These are phyloP conservation scores for Aspergillus chevalieri DNA, from an alignment of 2,329 filamentous ascomycete species.

Conservation along the genomic window DNA sequence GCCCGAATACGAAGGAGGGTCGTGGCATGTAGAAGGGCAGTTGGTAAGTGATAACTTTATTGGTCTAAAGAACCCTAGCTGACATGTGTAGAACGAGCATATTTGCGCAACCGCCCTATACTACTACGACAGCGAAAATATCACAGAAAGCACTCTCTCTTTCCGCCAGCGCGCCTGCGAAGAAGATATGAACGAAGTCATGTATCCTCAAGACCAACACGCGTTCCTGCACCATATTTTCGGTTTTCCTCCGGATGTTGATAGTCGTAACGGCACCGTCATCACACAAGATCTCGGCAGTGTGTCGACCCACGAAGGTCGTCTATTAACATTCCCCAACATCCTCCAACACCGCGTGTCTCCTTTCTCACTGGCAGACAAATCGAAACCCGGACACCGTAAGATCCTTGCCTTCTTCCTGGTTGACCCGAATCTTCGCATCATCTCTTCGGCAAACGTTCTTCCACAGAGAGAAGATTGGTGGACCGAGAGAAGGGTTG, in stretches of 20 bases:
- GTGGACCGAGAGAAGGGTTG: neutral
- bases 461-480: constrained; percentile 13
- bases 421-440: constrained; percentile 17
- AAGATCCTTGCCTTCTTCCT: constrained; percentile 23
- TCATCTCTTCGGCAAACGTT: constrained; percentile 22
- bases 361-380: constrained; percentile 15
- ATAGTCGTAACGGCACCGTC: constrained; percentile 14
- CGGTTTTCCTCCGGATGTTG: constrained; percentile 3
- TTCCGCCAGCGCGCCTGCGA: constrained; percentile 43
- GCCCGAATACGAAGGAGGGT: constrained; percentile 46
- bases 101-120: constrained; percentile 60
- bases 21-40: constrained; percentile 42
- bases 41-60: constrained; percentile 12
- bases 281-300: constrained; percentile 12
- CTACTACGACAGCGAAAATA: constrained; percentile 59
- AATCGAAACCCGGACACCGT: constrained; percentile 15
- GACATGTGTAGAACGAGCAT: constrained; percentile 48
- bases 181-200: constrained; percentile 24
- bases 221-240: constrained; percentile 10
- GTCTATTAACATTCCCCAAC: constrained; percentile 19
- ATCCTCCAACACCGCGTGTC: constrained; percentile 25
- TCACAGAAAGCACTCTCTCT: constrained; percentile 47
- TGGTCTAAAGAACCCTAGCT: neutral
- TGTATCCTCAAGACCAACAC: constrained; percentile 5
- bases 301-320: constrained; percentile 10